Evolutionary conservation across 352 stramenopile species (phyloP).

Genomic region (Pythium rishiriense): DNA sequence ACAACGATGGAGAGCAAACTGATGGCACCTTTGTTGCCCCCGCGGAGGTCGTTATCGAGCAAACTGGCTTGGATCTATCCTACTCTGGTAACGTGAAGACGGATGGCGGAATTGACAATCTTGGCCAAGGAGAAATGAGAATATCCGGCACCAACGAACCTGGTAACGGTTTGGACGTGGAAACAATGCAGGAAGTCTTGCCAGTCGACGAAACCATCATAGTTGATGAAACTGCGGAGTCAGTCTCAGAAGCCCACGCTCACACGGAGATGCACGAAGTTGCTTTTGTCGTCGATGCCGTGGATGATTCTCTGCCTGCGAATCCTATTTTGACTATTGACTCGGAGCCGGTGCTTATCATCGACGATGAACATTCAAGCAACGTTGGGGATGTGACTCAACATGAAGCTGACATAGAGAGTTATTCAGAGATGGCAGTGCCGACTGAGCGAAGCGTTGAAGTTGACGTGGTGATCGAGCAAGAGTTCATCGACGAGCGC

Average conservation of each 20-base stretch:
- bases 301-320: too few relatives aligned
- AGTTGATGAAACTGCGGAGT: too few relatives aligned
- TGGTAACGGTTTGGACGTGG: not conserved
- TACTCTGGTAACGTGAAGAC: not conserved
- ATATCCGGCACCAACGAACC: not conserved
- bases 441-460: not conserved
- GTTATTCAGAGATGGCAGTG: not conserved
- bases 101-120: not conserved
- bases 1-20: not conserved
- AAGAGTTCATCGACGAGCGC: not conserved
- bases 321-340: too few relatives aligned
- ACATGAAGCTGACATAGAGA: not conserved
- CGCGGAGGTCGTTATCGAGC: slow-evolving; percentile 18
- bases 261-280: not conserved
- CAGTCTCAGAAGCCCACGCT: not conserved
- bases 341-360: too few relatives aligned
- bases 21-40: not conserved
- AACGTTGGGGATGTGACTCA: not conserved
- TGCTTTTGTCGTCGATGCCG: not conserved
- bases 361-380: not conserved
- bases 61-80: slow-evolving; percentile 3
- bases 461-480: not conserved
- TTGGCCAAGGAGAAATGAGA: not conserved
- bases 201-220: too few relatives aligned
- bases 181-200: too few relatives aligned